phyloP scores from a whole-genome alignment of 1,284 basidiomycete genomes.

The Tetrapyrgos nigripes region DNA sequence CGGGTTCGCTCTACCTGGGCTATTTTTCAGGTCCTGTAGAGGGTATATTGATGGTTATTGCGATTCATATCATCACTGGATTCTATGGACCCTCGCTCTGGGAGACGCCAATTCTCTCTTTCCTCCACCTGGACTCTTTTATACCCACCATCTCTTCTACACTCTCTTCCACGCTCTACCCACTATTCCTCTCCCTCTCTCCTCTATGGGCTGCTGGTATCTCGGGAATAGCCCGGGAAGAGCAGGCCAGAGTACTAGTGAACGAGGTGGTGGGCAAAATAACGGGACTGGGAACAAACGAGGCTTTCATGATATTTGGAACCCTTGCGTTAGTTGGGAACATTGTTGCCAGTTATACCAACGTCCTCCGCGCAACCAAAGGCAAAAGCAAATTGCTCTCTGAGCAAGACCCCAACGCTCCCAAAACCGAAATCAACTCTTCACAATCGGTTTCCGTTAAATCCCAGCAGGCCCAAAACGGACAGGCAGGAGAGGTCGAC shows the following conservation, averaged over 20 bases:
- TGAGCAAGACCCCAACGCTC: background rate
- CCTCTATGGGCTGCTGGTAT: too few species aligned
- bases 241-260: too few species aligned
- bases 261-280: conserved; percentile 51
- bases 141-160: conserved; percentile 37
- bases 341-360: conserved; percentile 80
- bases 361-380: conserved; percentile 67
- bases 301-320: conserved; percentile 87
- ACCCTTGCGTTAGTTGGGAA: conserved; percentile 82
- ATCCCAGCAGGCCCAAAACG: too few species aligned
- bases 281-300: conserved; percentile 83
- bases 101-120: conserved; percentile 76
- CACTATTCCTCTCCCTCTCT: too few species aligned
- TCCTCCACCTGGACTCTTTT: conserved; percentile 64
- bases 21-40: conserved; percentile 96
- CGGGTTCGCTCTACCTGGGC: conserved; percentile 90
- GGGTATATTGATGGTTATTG: conserved; percentile 89
- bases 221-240: too few species aligned
- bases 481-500: too few species aligned
- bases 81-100: conserved; percentile 76
- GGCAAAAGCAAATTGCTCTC: conserved; percentile 17
- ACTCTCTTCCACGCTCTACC: too few species aligned
- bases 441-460: too few species aligned
- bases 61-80: conserved; percentile 83
- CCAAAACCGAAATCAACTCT: background rate